Base-by-base conservation (phyloP, 371 early-diverging fungal genomes). In the Rhizopus delemar region DNA sequence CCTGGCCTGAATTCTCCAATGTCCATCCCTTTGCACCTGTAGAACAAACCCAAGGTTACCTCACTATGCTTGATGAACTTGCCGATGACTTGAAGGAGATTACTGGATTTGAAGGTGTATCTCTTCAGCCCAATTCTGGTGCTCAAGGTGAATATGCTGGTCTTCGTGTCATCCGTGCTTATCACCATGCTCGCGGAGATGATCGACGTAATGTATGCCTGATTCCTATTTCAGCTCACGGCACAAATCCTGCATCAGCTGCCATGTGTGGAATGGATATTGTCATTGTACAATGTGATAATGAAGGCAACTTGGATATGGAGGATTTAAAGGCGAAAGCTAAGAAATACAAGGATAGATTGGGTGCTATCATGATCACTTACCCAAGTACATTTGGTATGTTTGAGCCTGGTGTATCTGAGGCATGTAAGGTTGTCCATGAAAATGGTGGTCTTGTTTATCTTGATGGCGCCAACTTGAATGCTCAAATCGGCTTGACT, bases 131-230 rank as follows among this genome's bases (percentile, higher is more conserved):
- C 63, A 97, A 97, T 85, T 90, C 91, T 62, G 98, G 98, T 45
- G 98, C 98, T 13, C 98, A 98, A 77, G 98, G 97, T 65, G 98
- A 98, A 78, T 98, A 94, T 74, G 90, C 98, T 48, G 98, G 97
- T 62, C 87, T 98, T 41, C 89, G 95, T 53, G 85, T 87, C 51
- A 98, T 98, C 72, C 89, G 88, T 58, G 93, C 95, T 34, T 97
- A 92, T 78, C 93, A 94, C 61, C 83, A 82, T 32, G 84, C 93
- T 41, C 85, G 84, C 51, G 94, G 95, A 48, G 87, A 97, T 43
- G 53, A 59, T 35, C 84, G 92, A 51, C 94, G 97, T 65, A 86
- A 95, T 68, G 84, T 98, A 41, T 96, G 97, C 71, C 78, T 98
- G 70, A 96, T 98, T 51, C 98, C 98, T 4, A 93, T 94, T 58